phyloP scores from a whole-genome alignment of 1,139 yeast species.

The Hemisphaericaspora xylanilytica region DNA sequence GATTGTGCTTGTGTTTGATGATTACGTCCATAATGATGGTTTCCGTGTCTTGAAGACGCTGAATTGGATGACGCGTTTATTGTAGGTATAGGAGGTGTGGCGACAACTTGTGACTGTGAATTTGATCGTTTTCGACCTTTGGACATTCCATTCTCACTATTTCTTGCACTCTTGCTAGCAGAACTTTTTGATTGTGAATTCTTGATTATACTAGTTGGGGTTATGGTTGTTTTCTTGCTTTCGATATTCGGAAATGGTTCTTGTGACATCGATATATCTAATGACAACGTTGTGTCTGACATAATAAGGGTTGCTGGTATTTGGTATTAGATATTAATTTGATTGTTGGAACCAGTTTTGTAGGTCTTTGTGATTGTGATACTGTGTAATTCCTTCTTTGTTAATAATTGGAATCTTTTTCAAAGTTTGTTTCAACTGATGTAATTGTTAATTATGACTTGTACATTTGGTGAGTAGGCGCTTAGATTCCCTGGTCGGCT shows the following conservation, averaged over 20 bases:
- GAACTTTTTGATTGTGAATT: conserved; percentile 1
- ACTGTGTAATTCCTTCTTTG: too few relatives aligned
- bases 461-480: too few relatives aligned
- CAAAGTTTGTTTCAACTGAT: too few relatives aligned
- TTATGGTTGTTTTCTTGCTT: conserved; percentile 9
- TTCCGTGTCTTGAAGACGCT: conserved; percentile 10
- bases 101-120: conserved; percentile 37
- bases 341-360: too few relatives aligned
- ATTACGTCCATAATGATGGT: conserved; percentile 6
- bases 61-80: conserved; percentile 3
- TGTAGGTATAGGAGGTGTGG: conserved; percentile 13
- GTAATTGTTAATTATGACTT: too few relatives aligned
- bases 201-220: conserved; percentile 8
- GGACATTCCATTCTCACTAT: background rate
- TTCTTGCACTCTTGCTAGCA: background rate
- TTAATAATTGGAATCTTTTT: too few relatives aligned
- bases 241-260: conserved; percentile 14
- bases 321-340: too few relatives aligned
- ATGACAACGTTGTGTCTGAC: conserved; percentile 13
- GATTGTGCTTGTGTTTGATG: conserved; percentile 10
- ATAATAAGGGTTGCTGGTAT: too few relatives aligned
- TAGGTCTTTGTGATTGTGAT: too few relatives aligned
- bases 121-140: conserved; percentile 35
- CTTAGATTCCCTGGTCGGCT: too few relatives aligned
- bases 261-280: conserved; percentile 11